Conservation (phyloP, 495 filamentous ascomycete species). For the Penicillium daleae region DNA sequence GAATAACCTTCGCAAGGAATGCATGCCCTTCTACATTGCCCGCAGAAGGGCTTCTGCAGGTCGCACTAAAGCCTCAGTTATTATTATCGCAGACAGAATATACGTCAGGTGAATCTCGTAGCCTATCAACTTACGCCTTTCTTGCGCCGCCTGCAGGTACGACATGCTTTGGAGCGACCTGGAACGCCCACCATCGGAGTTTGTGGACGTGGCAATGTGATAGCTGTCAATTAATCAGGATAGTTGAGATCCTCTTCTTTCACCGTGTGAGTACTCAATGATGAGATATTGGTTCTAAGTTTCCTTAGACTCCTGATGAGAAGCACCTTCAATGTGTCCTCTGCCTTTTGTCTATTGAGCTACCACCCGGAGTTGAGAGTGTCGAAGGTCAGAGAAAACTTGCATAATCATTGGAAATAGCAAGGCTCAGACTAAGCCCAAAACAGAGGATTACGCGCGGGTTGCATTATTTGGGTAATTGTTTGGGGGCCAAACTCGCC, state of each 20-base stretch:
- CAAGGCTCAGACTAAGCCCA: not conserved
- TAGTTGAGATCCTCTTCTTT: not conserved
- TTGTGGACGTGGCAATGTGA: too few species aligned
- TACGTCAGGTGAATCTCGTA: not conserved
- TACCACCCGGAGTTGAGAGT: not conserved
- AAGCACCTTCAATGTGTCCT: not conserved
- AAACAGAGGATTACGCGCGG: not conserved
- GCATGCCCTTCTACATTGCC: slow-evolving; percentile 17
- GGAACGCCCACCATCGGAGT: slow-evolving; percentile 17
- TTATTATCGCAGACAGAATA: not conserved
- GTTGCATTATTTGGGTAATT: not conserved
- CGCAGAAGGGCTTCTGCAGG: slow-evolving; percentile 9
- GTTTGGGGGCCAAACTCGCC: not conserved
- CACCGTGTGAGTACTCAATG: too few species aligned
- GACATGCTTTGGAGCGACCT: slow-evolving; percentile 16
- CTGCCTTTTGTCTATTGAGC: not conserved
- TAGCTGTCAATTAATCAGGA: not conserved
- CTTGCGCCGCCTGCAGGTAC: slow-evolving; percentile 17
- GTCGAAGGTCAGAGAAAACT: not conserved
- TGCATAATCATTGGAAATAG: not conserved
- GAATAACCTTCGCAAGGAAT: slow-evolving; percentile 15
- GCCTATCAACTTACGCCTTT: slow-evolving; percentile 16
- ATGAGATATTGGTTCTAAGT: too few species aligned
- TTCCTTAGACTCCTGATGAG: not conserved
- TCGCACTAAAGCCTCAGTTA: slow-evolving; percentile 13